These are phyloP conservation scores for Populus hybrid DNA, from an alignment of 441 rosid genomes.

Conservation along the genomic window DNA sequence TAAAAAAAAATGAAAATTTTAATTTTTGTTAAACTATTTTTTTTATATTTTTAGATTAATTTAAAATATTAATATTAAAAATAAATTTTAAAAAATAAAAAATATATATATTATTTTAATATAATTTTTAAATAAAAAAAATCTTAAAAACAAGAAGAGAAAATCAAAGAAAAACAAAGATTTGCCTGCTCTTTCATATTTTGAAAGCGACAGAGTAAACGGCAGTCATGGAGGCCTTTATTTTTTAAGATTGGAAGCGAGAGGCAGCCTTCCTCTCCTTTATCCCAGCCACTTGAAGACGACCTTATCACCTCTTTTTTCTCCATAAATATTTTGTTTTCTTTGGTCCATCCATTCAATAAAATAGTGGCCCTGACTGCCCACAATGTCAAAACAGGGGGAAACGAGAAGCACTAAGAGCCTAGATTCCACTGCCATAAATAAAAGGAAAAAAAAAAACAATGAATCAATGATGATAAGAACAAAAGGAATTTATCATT, in stretches of 20 bases:
- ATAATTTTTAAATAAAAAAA: no score
- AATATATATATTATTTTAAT: no score
- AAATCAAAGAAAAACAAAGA: neutral
- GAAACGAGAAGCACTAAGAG: neutral
- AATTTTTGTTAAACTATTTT: no score
- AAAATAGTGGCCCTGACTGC: neutral
- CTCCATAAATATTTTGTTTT: neutral
- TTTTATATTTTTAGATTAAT: no score
- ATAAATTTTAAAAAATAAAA: no score
- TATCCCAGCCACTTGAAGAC: constrained; percentile 14
- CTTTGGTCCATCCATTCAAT: neutral
- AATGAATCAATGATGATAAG: no score
- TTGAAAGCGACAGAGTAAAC: neutral
- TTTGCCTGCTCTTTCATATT: neutral
- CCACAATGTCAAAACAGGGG: neutral
- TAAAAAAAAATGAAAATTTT: no score
- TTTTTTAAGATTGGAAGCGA: constrained; percentile 24
- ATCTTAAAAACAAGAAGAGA: no score
- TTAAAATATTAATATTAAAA: no score
- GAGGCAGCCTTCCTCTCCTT: constrained; percentile 25
- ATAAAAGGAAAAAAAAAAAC: no score
- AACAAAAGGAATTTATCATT: no score
- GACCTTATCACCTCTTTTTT: neutral
- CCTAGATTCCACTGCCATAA: neutral
- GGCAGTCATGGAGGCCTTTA: neutral